A percentile compares a stretch with the other conserved stretches of the same genome.
These are phyloP conservation scores for Silene uniflora DNA, from an alignment of 148 eudicot species.

Conservation along the genomic window DNA sequence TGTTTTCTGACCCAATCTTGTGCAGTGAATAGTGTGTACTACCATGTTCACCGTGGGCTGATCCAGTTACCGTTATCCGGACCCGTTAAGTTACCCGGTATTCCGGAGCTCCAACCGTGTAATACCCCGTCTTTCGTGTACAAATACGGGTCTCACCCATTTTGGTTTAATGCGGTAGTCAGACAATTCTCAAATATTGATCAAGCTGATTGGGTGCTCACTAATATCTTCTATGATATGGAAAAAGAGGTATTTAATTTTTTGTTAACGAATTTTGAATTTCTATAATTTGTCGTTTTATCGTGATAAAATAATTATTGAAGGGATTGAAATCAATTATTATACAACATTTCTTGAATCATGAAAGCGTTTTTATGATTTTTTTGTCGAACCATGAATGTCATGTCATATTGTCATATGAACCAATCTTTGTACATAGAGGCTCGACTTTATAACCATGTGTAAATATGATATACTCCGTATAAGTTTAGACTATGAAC, in stretches of 20 bases:
- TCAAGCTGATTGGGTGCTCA: slow-evolving; percentile 41
- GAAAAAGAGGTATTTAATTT: slow-evolving; percentile 37
- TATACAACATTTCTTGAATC: too few species aligned
- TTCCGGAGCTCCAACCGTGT: slow-evolving; percentile 29
- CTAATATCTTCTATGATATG: slow-evolving; percentile 39
- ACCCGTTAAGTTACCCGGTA: slow-evolving; percentile 36
- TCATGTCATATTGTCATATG: too few species aligned
- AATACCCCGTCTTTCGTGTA: slow-evolving; percentile 38
- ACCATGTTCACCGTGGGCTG: slow-evolving; percentile 45
- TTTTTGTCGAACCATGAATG: too few species aligned
- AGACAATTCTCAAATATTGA: slow-evolving; percentile 41
- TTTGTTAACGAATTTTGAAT: too few species aligned
- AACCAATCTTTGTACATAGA: too few species aligned
- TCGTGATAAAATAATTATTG: too few species aligned
- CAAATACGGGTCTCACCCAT: slow-evolving; percentile 33
- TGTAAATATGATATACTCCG: too few species aligned
- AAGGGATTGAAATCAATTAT: too few species aligned
- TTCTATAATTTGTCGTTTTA: not conserved
- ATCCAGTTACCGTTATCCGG: slow-evolving; percentile 29
- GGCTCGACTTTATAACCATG: too few species aligned
- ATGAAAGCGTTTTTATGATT: too few species aligned
- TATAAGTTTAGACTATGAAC: too few species aligned
- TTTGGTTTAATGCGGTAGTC: slow-evolving; percentile 25
- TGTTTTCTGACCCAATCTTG: slow-evolving; percentile 54
- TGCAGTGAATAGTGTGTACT: slow-evolving; percentile 50